Evolutionary conservation across 2,329 filamentous ascomycete species (phyloP).

Genomic region (Botrytis medusae): DNA sequence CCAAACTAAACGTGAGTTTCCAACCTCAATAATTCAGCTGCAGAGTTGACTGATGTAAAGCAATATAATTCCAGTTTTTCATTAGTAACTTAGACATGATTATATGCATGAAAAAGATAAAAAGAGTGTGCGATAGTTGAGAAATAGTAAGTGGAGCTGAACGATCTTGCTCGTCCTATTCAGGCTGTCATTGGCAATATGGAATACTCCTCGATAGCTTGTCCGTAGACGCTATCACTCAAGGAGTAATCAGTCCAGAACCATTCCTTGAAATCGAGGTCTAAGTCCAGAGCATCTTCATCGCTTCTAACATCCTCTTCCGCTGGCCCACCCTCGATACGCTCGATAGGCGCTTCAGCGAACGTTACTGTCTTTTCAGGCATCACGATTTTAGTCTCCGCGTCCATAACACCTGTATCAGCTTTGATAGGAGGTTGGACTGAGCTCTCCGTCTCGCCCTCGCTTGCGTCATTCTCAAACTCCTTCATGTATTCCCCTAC

Average conservation of each 20-base stretch:
- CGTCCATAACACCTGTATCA: neutral
- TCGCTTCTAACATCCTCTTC: neutral
- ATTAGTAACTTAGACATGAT: neutral
- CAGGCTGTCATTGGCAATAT: neutral
- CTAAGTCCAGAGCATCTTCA: neutral
- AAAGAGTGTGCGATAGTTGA: neutral
- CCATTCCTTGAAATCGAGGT: neutral
- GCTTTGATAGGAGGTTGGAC: neutral
- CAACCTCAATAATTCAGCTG: neutral
- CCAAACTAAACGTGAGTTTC: neutral
- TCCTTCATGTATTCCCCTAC: neutral
- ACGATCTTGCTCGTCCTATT: neutral
- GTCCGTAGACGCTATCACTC: neutral
- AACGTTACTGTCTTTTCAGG: neutral
- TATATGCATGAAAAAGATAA: neutral
- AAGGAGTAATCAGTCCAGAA: neutral
- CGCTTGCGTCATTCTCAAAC: neutral
- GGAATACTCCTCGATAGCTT: neutral
- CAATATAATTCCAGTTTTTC: neutral
- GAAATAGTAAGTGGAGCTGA: neutral
- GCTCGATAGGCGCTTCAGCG: neutral
- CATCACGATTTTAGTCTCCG: neutral
- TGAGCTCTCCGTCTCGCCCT: neutral
- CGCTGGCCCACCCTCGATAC: neutral
- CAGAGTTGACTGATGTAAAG: neutral